These are phyloP conservation scores for Dictyostelium firmibasis DNA, from an alignment of 78 protist genomes.

Conservation along the genomic window DNA sequence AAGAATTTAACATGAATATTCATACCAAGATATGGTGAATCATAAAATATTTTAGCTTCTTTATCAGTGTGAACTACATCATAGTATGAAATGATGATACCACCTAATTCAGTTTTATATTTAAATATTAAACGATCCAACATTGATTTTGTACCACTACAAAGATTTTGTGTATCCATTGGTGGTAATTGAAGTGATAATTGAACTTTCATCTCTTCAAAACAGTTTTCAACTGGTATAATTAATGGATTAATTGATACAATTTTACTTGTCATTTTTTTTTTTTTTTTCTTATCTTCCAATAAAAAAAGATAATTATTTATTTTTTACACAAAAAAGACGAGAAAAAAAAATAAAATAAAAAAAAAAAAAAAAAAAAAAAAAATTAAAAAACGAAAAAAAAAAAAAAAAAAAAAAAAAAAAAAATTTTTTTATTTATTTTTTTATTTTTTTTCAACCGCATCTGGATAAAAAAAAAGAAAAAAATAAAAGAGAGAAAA, in stretches of 20 bases:
- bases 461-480: background rate
- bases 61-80: constrained; percentile 2
- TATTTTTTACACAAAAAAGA: no score
- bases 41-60: constrained; percentile 38
- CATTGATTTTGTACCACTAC: constrained; percentile 29
- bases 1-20: constrained; percentile 29
- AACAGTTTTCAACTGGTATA: constrained; percentile 20
- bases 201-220: constrained; percentile 19
- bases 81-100: constrained; percentile 50
- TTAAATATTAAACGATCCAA: constrained; percentile 46
- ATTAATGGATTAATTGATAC: background rate
- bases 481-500: background rate
- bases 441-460: background rate
- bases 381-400: no score
- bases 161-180: constrained; percentile 23
- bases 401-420: background rate
- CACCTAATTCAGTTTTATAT: constrained; percentile 34
- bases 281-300: background rate
- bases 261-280: background rate
- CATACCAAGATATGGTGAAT: constrained; percentile 28
- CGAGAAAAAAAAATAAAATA: no score
- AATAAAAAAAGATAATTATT: no score
- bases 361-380: background rate
- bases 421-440: background rate
- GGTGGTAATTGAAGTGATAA: constrained; percentile 38